Base-by-base conservation (phyloP, 768 basidiomycete species). In the Pleurotus citrinopileatus region DNA sequence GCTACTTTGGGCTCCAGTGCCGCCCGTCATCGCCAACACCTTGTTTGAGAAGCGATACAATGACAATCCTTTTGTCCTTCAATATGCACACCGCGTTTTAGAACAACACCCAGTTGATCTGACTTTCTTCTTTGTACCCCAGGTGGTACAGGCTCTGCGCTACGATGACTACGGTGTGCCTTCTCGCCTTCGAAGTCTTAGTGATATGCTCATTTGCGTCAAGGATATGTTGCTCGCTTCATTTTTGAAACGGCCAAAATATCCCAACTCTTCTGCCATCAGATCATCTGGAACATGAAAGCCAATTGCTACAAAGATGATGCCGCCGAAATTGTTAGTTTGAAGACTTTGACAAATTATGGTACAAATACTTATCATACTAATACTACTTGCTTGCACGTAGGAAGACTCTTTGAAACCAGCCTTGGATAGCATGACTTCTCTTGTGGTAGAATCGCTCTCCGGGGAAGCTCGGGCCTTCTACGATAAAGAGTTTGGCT, bases 201-300 rank as follows among this genome's bases (percentile, higher is more conserved):
- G 7, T n/a, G 28, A n/a, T 34, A 27, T 26, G 17, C 4, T 52
- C 10, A 23, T 12, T 9, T 47, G 38, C 44, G 13, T 26, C 2
- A 58, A 95, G 96, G 92, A 15, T 98, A 98, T 70, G 93, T 98
- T 25, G 83, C 89, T 55, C 84, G 86, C 19, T 99, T 98, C 78
- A 92, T 98, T 60, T 94, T 94, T 59, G 95, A 98, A 73, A 97
- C 95, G 0, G 89, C 96, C 5, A 96, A 92, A 71, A 93, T 98
- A 50, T 98, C 96, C 1, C 95, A 96, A 66, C 70, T 94, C 20
- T 99, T 99, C 74, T 99, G 97, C 65, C 97, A 99, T 66, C 97
- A 99, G 73, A 98, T 98, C 59, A 92, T 99, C 57, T 99, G 97
- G 97, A 99, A 98, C 67, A 98, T 98, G 97, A 96, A 96, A 63